Base-by-base conservation (phyloP, 2,329 filamentous ascomycete species). In the Aspergillus candidus region DNA sequence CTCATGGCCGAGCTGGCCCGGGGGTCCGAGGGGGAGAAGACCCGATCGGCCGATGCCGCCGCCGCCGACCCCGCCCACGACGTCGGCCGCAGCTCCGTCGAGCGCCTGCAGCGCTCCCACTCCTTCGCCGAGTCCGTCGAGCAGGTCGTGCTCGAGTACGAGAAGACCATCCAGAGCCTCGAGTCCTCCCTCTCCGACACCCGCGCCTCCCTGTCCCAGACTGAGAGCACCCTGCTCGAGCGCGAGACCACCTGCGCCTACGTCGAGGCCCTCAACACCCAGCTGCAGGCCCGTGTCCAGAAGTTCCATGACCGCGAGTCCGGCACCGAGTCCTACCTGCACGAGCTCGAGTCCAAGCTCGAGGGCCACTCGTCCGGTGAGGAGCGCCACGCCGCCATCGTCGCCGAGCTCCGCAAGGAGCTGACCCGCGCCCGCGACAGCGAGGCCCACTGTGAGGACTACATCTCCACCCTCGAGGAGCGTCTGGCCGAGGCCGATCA, bases 61-160 rank as follows among this genome's bases (percentile, higher is more conserved):
- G 53, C 64, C 7, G 68, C 72, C 15, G 67, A 69, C 13, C 48
- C 62, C n/a, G 56, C 63, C 11, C 80, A 83, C 34, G 78, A 83
- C 41, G 77, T 80, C 11, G 72, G 83, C 12, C 87, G 83, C 43
- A 88, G 91, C 61, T 87, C 89, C 1, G 84, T 89, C 17, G 90
- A 96, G 63, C 80, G 93, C 41, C 72, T 97, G 52, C 94, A 96
- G 63, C 83, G 93, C 33, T 98, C 94, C 13, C 95, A 94, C 63
- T 94, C 88, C 0, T 97, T 98, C 62, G 90, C 91, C 1, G 86
- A 94, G 62, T 91, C 91, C 22, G 91, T 98, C 14, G 93, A 98
- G 60, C 87, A 94, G 60, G 88, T 98, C 15, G 88, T 98, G 3
- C 73, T 97, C 38, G 93, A 98, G 68, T 98, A 98, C 62, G 94